A percentile compares a stretch with the other conserved stretches of the same genome.
Evolutionary conservation across 108 stramenopile genomes (phyloP).

Genomic region (Stephanodiscus triporus): DNA sequence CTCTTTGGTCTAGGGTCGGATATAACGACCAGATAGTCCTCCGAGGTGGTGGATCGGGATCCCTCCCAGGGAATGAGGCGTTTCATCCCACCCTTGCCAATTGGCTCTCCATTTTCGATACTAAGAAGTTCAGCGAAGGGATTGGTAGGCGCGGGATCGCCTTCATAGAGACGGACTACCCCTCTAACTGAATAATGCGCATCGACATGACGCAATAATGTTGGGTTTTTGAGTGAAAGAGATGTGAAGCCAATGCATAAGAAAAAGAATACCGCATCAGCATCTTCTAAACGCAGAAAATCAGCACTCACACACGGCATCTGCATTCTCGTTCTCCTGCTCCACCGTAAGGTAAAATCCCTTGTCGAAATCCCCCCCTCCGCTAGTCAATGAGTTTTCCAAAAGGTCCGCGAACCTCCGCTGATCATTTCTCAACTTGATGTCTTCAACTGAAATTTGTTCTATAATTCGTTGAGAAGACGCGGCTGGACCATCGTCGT

Average conservation of each 20-base stretch:
- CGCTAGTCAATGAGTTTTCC: conserved; percentile 37
- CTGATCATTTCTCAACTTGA: conserved; percentile 78
- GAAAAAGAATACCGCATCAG: neutral
- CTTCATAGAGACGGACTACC: conserved; percentile 71
- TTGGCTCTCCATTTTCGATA: conserved; percentile 56
- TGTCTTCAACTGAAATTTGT: conserved; percentile 61
- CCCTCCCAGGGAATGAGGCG: conserved; percentile 68
- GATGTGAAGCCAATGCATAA: neutral
- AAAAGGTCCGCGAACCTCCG: conserved; percentile 75
- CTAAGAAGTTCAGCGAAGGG: conserved; percentile 69
- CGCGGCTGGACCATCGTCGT: conserved; percentile 1
- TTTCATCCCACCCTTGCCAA: conserved; percentile 46
- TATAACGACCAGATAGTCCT: conserved; percentile 67
- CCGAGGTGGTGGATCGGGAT: conserved; percentile 4
- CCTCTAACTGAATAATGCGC: conserved; percentile 36
- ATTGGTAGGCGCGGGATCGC: conserved; percentile 75
- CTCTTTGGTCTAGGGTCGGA: conserved; percentile 79
- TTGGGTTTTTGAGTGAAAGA: neutral
- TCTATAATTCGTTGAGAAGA: neutral
- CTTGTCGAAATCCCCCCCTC: conserved; percentile 43
- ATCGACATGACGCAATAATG: neutral
- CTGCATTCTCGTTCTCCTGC: conserved; percentile 81
- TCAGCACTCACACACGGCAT: conserved; percentile 55
- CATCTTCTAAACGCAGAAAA: neutral
- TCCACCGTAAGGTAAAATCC: conserved; percentile 62